phyloP scores from a whole-genome alignment of 1,139 yeast species.

The Hyphopichia burtonii region DNA sequence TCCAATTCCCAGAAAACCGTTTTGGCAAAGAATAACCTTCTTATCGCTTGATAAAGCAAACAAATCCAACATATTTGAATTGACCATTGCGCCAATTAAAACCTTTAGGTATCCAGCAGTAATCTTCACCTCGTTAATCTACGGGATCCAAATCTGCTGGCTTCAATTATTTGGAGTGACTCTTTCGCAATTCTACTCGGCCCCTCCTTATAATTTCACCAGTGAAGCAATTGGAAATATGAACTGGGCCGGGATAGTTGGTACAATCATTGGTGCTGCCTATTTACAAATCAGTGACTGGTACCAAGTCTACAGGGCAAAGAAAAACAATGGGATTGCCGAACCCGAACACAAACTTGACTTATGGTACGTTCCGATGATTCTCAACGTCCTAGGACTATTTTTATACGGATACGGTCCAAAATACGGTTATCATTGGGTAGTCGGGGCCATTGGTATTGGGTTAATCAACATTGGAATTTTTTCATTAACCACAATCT shows the following conservation, averaged over 20 bases:
- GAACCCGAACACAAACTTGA: conserved; percentile 7
- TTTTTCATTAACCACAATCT: not conserved
- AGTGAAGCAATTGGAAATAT: conserved; percentile 4
- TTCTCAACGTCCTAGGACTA: conserved; percentile 5
- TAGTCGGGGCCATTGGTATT: conserved; percentile 5
- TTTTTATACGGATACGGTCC: conserved; percentile 7
- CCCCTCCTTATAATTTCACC: conserved; percentile 5
- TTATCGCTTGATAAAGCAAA: conserved; percentile 5
- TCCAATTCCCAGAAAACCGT: not conserved
- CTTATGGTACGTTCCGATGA: conserved; percentile 1
- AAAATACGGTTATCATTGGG: conserved; percentile 4
- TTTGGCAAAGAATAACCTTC: not conserved
- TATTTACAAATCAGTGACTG: conserved; percentile 1
- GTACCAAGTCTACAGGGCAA: conserved; percentile 3
- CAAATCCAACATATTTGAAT: conserved; percentile 10
- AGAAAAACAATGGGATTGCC: conserved; percentile 4
- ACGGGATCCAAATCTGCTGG: conserved; percentile 7
- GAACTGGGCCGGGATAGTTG: conserved; percentile 5
- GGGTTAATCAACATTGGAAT: conserved; percentile 3
- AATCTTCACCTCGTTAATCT: conserved; percentile 1
- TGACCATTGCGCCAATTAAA: conserved; percentile 6
- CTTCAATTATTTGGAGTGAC: conserved; percentile 3
- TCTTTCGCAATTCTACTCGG: conserved; percentile 3
- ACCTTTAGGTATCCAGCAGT: conserved; percentile 7
- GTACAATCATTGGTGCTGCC: conserved; percentile 2